Evolutionary conservation across 2,329 filamentous ascomycete genomes (phyloP).

Genomic region (Diaporthe helianthi): DNA sequence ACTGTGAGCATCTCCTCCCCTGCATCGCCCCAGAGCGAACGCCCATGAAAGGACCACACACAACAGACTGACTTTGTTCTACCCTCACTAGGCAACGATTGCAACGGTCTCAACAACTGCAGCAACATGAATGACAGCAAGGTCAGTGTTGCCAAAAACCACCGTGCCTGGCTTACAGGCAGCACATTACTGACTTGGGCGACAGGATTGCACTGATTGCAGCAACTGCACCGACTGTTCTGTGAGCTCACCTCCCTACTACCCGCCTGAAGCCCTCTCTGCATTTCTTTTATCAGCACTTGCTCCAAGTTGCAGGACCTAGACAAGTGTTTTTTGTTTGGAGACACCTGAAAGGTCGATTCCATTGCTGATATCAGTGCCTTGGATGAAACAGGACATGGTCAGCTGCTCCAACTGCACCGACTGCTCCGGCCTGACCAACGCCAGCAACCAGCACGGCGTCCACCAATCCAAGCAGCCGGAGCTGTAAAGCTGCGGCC

Average conservation of each 20-base stretch:
- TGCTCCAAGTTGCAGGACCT: not conserved
- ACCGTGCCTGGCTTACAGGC: not conserved
- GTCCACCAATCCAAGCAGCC: constrained; percentile 15
- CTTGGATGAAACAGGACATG: not conserved
- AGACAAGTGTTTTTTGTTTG: not conserved
- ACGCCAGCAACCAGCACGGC: constrained; percentile 23
- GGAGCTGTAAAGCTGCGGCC: constrained; percentile 15
- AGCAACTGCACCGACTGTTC: constrained; percentile 23
- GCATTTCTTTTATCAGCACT: not conserved
- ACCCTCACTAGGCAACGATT: not conserved
- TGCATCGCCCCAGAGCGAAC: not conserved
- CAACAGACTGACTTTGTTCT: not conserved
- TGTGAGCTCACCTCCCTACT: not conserved
- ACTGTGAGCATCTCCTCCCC: constrained; percentile 14
- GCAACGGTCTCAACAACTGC: constrained; percentile 7
- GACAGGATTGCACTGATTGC: constrained; percentile 8
- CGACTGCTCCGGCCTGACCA: constrained; percentile 25
- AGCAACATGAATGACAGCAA: constrained; percentile 27
- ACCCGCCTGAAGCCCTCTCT: not conserved
- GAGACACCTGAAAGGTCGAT: not conserved
- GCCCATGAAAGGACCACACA: not conserved
- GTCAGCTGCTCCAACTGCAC: constrained; percentile 32
- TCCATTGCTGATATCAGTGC: not conserved
- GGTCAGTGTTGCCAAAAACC: not conserved
- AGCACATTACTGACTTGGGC: not conserved